Evolutionary conservation across 768 basidiomycete genomes (phyloP).

Genomic region (Hericium rajendrae): DNA sequence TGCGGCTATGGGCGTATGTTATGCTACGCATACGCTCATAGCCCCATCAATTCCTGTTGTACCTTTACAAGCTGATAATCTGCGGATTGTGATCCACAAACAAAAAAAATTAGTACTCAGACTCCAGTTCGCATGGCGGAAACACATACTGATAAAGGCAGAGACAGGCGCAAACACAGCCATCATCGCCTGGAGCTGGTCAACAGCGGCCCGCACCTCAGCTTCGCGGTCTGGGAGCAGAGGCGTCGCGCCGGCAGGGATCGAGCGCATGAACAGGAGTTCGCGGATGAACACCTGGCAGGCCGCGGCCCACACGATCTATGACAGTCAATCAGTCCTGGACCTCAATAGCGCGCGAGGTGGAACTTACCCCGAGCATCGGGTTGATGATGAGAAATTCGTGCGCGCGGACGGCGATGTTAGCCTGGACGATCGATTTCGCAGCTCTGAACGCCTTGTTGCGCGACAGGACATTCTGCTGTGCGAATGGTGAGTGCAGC

Average conservation of each 20-base stretch:
- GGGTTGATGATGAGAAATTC: constrained; percentile 1
- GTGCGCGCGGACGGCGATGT: neutral
- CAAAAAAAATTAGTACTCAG: no score
- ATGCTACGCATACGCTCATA: neutral
- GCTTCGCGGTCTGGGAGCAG: constrained; percentile 4
- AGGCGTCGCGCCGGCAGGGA: constrained; percentile 1
- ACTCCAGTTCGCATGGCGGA: no score
- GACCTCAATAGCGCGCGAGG: neutral
- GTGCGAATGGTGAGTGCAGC: constrained; percentile 18
- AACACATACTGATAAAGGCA: constrained; percentile 8
- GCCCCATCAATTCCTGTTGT: constrained; percentile 7
- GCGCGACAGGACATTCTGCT: constrained; percentile 11
- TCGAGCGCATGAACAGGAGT: constrained; percentile 7
- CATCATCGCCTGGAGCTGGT: constrained; percentile 10
- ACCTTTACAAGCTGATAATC: constrained; percentile 9
- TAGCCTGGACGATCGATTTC: constrained; percentile 6
- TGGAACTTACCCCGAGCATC: constrained; percentile 4
- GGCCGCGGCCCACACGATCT: constrained; percentile 12
- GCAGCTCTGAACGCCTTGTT: constrained; percentile 10
- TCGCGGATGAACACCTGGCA: constrained; percentile 13
- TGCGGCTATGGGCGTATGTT: no score
- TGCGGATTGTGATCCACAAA: no score
- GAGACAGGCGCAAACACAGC: constrained; percentile 2
- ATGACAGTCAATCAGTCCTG: neutral
- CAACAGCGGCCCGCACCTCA: constrained; percentile 8